phyloP scores from a whole-genome alignment of 352 stramenopile species.

The Phytophthora podocarpi region DNA sequence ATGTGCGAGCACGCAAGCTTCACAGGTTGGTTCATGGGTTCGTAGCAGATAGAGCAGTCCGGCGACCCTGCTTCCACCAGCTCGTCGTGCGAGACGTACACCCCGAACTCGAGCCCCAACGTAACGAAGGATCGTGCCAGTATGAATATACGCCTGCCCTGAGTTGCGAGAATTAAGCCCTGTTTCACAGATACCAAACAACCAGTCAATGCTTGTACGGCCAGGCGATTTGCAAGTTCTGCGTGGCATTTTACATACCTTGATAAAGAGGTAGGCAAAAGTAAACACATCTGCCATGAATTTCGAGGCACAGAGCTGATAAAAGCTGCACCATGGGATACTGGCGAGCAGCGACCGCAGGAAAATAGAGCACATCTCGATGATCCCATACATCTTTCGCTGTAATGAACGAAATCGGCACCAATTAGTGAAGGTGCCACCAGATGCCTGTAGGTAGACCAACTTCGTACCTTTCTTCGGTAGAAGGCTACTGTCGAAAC shows the following conservation, averaged over 20 bases:
- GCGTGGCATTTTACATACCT: slow-evolving; percentile 46
- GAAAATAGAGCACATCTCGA: slow-evolving; percentile 79
- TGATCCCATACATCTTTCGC: slow-evolving; percentile 78
- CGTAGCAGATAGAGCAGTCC: slow-evolving; percentile 87
- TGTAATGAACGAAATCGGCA: slow-evolving; percentile 14
- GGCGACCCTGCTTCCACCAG: slow-evolving; percentile 61
- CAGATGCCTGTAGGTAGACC: neutral
- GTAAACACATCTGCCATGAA: slow-evolving; percentile 79
- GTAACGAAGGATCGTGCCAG: slow-evolving; percentile 65
- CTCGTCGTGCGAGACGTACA: slow-evolving; percentile 67
- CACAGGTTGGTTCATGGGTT: slow-evolving; percentile 70
- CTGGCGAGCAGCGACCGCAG: slow-evolving; percentile 58
- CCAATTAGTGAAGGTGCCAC: neutral
- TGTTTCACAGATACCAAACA: slow-evolving; percentile 21
- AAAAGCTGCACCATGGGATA: slow-evolving; percentile 81
- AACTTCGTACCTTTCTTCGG: slow-evolving; percentile 63
- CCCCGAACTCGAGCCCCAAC: slow-evolving; percentile 67
- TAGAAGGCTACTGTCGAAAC: slow-evolving; percentile 59
- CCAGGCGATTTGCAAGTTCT: too few species aligned
- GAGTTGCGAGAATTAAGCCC: slow-evolving; percentile 61
- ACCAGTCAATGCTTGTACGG: neutral
- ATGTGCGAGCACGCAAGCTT: slow-evolving; percentile 81
- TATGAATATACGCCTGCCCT: slow-evolving; percentile 54
- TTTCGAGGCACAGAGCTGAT: slow-evolving; percentile 74
- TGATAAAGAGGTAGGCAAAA: slow-evolving; percentile 78